phyloP scores from a whole-genome alignment of 306 rosid genomes.

The Begonia fuchsioides region DNA sequence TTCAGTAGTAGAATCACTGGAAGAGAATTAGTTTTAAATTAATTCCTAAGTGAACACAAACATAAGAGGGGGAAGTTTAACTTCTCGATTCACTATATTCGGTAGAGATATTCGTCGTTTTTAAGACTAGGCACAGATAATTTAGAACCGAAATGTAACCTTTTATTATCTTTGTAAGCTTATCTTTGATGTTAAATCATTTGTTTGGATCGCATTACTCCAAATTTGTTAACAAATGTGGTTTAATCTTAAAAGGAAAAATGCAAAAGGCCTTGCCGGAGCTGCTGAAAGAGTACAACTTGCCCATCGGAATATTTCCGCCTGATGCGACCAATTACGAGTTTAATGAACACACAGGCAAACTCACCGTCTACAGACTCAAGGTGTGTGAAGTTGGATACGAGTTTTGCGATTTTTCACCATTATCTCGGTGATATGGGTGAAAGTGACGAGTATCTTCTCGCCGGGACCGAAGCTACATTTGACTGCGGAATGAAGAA shows the following conservation, averaged over 20 bases:
- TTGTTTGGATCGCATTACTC: no score
- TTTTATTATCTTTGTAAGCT: no score
- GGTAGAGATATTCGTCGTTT: no score
- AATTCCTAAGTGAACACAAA: no score
- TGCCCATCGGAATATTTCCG: constrained; percentile 72
- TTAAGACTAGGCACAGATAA: no score
- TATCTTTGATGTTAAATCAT: no score
- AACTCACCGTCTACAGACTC: constrained; percentile 58
- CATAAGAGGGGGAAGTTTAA: no score
- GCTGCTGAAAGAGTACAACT: constrained; percentile 59
- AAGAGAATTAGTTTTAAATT: no score
- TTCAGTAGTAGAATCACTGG: no score
- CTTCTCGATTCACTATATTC: no score
- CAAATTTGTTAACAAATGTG: no score
- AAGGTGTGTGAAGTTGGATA: constrained; percentile 69
- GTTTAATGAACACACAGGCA: constrained; percentile 60
- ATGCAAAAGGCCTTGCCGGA: constrained; percentile 78
- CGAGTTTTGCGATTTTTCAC: constrained; percentile 58
- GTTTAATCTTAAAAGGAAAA: constrained; percentile 33
- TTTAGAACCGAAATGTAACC: no score
- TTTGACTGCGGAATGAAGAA: not conserved
- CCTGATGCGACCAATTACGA: constrained; percentile 85
- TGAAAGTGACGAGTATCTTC: not conserved
- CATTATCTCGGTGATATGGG: constrained; percentile 22
- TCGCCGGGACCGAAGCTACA: constrained; percentile 1